Evolutionary conservation across 192 early-diverging fungal species (phyloP).

Genomic region (Oehlia diaphana): DNA sequence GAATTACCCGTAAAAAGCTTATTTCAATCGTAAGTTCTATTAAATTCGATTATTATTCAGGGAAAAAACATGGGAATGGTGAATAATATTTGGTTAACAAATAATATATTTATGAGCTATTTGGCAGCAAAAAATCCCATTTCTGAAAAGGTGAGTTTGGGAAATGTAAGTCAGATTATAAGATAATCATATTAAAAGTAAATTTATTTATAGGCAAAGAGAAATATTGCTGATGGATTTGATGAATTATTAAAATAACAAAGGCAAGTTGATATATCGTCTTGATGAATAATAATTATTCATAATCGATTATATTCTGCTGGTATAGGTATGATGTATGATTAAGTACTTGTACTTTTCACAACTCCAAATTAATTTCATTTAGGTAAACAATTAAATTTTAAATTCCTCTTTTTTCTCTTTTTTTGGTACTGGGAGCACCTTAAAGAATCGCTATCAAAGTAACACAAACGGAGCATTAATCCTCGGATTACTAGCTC

Average conservation of each 20-base stretch:
- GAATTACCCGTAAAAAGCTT: too few relatives aligned
- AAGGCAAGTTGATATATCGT: background rate
- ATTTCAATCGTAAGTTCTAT: too few relatives aligned
- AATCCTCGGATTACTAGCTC: constrained; percentile 24
- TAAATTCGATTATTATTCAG: constrained; percentile 30
- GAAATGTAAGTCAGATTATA: background rate
- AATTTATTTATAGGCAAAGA: constrained; percentile 18
- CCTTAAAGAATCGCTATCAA: constrained; percentile 29
- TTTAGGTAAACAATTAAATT: background rate
- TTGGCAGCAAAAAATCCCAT: constrained; percentile 46
- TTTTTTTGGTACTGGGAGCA: constrained; percentile 7
- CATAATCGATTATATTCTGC: too few relatives aligned
- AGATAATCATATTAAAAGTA: background rate
- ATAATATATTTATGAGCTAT: constrained; percentile 54
- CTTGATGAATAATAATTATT: too few relatives aligned
- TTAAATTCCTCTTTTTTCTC: background rate
- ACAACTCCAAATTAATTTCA: too few relatives aligned
- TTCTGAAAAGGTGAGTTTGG: constrained; percentile 38
- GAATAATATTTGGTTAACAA: constrained; percentile 49
- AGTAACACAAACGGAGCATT: constrained; percentile 28
- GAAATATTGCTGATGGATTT: constrained; percentile 26
- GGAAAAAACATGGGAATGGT: constrained; percentile 45
- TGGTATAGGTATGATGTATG: too few relatives aligned
- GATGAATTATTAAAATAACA: constrained; percentile 7
- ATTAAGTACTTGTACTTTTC: too few relatives aligned